These are phyloP conservation scores for Pythium inflatum DNA, from an alignment of 352 stramenopile species.

Conservation along the genomic window DNA sequence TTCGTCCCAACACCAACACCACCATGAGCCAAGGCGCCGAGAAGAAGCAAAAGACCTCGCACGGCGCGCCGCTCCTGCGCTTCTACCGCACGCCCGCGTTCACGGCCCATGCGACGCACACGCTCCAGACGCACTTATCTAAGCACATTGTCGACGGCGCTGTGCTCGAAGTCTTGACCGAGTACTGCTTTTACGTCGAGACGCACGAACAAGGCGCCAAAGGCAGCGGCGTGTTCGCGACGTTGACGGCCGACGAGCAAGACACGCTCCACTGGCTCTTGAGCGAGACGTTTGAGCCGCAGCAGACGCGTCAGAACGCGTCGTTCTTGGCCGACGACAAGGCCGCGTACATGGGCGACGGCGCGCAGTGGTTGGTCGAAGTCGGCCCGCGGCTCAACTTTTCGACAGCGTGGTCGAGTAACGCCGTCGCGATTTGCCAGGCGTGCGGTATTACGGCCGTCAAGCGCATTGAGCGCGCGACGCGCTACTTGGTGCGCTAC, in stretches of 20 bases:
- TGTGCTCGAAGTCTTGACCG: slow-evolving; percentile 83
- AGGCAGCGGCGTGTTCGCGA: slow-evolving; percentile 19
- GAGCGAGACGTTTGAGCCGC: slow-evolving; percentile 96
- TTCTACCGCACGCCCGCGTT: slow-evolving; percentile 82
- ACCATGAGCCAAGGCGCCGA: slow-evolving; percentile 36
- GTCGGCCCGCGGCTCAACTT: slow-evolving; percentile 99
- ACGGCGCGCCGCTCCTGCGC: slow-evolving; percentile 53
- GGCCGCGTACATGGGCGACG: slow-evolving; percentile 19
- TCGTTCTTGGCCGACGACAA: slow-evolving; percentile 56
- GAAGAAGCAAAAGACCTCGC: slow-evolving; percentile 75
- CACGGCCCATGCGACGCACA: slow-evolving; percentile 64
- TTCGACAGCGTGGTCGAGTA: slow-evolving; percentile 98
- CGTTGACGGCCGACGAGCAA: slow-evolving; percentile 60
- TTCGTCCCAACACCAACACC: background rate
- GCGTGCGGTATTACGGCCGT: slow-evolving; percentile 91
- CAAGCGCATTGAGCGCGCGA: slow-evolving; percentile 94
- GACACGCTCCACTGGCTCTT: slow-evolving; percentile 94
- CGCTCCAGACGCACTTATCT: slow-evolving; percentile 49
- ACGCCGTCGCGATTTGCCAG: slow-evolving; percentile 97
- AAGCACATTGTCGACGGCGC: slow-evolving; percentile 29
- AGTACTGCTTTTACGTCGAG: slow-evolving; percentile 98
- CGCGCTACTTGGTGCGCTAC: slow-evolving; percentile 88
- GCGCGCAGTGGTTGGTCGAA: slow-evolving; percentile 87
- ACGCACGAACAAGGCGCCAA: slow-evolving; percentile 42
- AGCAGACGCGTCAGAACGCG: slow-evolving; percentile 64